Percentiles rank a stretch among this genome's conserved stretches.
These are phyloP conservation scores for Luzula sylvatica DNA, from an alignment of 176 grass and related monocot genomes.

Conservation along the genomic window DNA sequence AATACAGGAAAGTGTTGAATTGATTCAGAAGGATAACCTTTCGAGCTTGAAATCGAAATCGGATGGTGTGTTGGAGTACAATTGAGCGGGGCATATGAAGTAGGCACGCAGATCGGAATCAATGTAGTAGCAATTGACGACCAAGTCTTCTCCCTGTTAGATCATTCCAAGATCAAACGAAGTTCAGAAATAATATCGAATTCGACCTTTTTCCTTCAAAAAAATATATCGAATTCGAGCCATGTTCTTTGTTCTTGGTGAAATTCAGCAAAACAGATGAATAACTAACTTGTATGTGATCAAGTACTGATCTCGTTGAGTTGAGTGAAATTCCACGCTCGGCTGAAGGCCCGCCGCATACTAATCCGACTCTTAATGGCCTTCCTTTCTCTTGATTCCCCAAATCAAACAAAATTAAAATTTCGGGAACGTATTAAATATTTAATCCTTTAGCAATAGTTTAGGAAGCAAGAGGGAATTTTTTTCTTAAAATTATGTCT, in stretches of 20 bases:
- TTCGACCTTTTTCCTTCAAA: no score
- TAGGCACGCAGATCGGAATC: slow-evolving; percentile 57
- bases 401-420: no score
- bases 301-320: slow-evolving; percentile 79
- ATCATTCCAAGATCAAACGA: neutral
- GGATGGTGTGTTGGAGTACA: slow-evolving; percentile 87
- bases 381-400: slow-evolving; percentile 19
- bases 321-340: slow-evolving; percentile 91
- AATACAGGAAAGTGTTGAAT: neutral
- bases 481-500: no score
- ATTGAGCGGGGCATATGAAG: slow-evolving; percentile 55
- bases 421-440: no score
- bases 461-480: no score
- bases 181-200: slow-evolving; percentile 1
- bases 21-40: slow-evolving; percentile 28
- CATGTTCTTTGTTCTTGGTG: neutral
- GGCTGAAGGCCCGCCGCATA: slow-evolving; percentile 83
- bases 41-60: slow-evolving; percentile 98
- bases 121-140: slow-evolving; percentile 74
- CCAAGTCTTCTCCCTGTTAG: slow-evolving; percentile 62
- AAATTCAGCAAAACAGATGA: neutral
- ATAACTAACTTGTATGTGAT: slow-evolving; percentile 67
- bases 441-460: no score
- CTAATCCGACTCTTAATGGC: slow-evolving; percentile 60
- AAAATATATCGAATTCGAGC: no score